A percentile compares a stretch with the other conserved stretches of the same genome.
Evolutionary conservation across 2,329 filamentous ascomycete genomes (phyloP).

Genomic region (Xylariaceae sp.): DNA sequence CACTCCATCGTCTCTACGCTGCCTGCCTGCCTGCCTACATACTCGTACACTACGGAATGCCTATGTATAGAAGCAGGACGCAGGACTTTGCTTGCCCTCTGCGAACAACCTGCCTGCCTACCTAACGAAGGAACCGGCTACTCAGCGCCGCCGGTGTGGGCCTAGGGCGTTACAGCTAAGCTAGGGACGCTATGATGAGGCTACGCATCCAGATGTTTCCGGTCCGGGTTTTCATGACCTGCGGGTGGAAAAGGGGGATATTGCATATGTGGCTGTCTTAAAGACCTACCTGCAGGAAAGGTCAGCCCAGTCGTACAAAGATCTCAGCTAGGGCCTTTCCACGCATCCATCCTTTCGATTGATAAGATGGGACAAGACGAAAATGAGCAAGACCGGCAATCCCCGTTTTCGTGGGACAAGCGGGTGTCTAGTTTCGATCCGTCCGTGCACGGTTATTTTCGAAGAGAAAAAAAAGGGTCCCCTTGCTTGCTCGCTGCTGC

Average conservation of each 20-base stretch:
- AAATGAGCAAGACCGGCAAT: no score
- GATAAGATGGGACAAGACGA: no score
- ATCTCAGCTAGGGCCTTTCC: not conserved
- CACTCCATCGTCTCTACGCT: not conserved
- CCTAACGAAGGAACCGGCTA: not conserved
- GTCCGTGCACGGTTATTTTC: no score
- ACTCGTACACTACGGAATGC: not conserved
- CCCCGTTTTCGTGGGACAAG: no score
- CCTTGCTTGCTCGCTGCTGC: no score
- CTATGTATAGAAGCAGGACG: not conserved
- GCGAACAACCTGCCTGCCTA: not conserved
- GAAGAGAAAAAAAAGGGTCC: no score
- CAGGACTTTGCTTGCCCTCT: not conserved
- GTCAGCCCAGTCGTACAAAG: not conserved
- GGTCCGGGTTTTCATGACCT: not conserved
- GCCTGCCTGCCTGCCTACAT: not conserved
- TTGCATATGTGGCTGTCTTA: not conserved
- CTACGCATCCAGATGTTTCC: not conserved
- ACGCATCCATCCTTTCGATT: not conserved
- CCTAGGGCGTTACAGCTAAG: not conserved
- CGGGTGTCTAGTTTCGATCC: no score
- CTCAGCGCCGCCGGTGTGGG: constrained; percentile 2
- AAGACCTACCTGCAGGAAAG: not conserved
- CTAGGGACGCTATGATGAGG: not conserved
- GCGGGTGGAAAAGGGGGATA: not conserved